phyloP scores from a whole-genome alignment of 2,329 filamentous ascomycete species.

The Venturiaceae sp. region DNA sequence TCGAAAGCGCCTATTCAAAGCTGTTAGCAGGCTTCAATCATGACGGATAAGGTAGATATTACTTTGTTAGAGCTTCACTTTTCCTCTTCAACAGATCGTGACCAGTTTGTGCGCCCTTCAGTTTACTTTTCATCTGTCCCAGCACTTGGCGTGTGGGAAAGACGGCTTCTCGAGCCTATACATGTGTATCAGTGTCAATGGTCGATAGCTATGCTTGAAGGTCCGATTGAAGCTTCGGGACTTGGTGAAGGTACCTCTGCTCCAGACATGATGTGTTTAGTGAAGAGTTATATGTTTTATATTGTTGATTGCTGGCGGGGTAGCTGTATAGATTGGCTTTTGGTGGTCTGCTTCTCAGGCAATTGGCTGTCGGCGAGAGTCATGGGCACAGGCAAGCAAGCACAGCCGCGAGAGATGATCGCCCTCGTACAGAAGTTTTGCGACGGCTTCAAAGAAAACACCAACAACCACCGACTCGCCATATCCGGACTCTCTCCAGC shows the following conservation, averaged over 20 bases:
- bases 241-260: slow-evolving; percentile 36
- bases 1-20: slow-evolving; percentile 65
- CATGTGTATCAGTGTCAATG: slow-evolving; percentile 14
- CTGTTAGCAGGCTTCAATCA: slow-evolving; percentile 17
- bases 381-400: neutral
- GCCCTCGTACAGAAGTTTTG: neutral
- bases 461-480: neutral
- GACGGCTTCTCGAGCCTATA: slow-evolving; percentile 84
- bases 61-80: slow-evolving; percentile 94
- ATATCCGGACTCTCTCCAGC: neutral
- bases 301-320: neutral
- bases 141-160: slow-evolving; percentile 97
- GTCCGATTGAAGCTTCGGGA: neutral
- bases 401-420: neutral
- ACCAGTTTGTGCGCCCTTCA: slow-evolving; percentile 70
- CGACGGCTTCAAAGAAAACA: neutral
- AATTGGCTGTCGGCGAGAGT: neutral
- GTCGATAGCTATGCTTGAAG: neutral
- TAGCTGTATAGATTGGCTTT: neutral
- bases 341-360: neutral
- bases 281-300: neutral
- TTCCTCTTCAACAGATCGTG: slow-evolving; percentile 95
- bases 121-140: slow-evolving; percentile 94
- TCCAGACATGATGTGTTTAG: slow-evolving; percentile 39
- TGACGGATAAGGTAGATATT: slow-evolving; percentile 12